Base-by-base conservation (phyloP, 2,329 filamentous ascomycete species). In the Fusarium denticulatum region DNA sequence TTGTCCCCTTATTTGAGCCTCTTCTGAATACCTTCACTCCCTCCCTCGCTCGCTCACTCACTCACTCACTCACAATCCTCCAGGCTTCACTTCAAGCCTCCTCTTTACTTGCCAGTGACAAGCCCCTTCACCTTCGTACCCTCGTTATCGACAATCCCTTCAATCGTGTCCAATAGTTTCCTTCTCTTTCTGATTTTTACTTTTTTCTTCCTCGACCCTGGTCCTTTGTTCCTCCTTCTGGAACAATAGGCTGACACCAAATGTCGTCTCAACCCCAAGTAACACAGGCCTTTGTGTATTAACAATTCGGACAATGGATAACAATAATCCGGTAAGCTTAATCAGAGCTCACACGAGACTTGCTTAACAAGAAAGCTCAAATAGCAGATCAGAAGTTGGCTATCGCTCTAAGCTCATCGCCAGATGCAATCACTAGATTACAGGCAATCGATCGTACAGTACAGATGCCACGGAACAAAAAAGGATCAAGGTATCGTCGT, bases 241-340 rank as follows among this genome's bases (percentile, higher is more conserved):
- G n/a, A 49, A 47, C 28, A 40, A 65, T 39, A 47, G 28, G n/a
- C 37, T n/a, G 50, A 40, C 36, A 55, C 46, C 32, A 34, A 16
- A 24, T 47, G 20, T 40, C 46, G 45, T 65, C 56, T 50, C 47
- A 42, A 47, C 36, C 32, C 30, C 16, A 36, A 39, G 42, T 42
- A 37, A 36, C 43, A 60, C 53, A 47, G 20, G 46, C 43, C 46
- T 63, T 56, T 67, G 47, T 66, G 53, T 69, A 37, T 57, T 49
- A 26, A 22, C 15, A 50, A 45, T 32, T 28, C 52, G 42, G 36
- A 30, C 46, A 52, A 39, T 46, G 32, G 18, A 37, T 16, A 58
- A 45, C 15, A 26, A 39, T 42, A 40, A 47, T 55, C 59, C 39
- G 49, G 15, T 18, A 32, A 57, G 26, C 30, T 9, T 18, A 45